A percentile compares a stretch with the other conserved stretches of the same genome.
These are phyloP conservation scores for Yamadazyma blattariae DNA, from an alignment of 1,139 yeast species.

Conservation along the genomic window DNA sequence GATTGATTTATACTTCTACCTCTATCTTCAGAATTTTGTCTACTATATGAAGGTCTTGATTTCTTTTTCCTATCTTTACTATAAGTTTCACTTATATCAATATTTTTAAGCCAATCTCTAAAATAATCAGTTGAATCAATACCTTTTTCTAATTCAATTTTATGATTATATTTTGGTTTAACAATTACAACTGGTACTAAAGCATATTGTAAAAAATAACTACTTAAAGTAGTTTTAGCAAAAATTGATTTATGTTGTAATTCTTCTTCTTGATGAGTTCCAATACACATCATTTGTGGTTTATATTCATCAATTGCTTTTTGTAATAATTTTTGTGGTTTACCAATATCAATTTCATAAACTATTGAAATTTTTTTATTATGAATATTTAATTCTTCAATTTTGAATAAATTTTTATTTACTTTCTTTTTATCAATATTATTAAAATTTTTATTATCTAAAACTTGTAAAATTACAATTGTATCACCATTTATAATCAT, in stretches of 20 bases:
- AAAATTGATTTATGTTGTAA: constrained; percentile 48
- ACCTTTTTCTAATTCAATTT: constrained; percentile 24
- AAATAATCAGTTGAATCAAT: constrained; percentile 31
- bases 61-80: constrained; percentile 15
- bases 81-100: constrained; percentile 20
- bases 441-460: constrained; percentile 40
- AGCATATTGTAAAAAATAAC: constrained; percentile 64
- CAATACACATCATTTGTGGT: constrained; percentile 66
- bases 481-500: constrained; percentile 65
- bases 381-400: constrained; percentile 47
- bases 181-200: constrained; percentile 69
- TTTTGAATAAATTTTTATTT: constrained; percentile 33
- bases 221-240: constrained; percentile 49
- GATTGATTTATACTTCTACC: constrained; percentile 11
- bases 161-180: constrained; percentile 49
- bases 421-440: constrained; percentile 30
- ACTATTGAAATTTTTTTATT: constrained; percentile 51
- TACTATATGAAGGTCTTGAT: constrained; percentile 8
- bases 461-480: constrained; percentile 55
- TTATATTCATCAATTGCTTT: constrained; percentile 58
- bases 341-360: constrained; percentile 62
- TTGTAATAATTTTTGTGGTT: constrained; percentile 53
- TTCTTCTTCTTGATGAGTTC: constrained; percentile 44
- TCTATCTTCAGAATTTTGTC: constrained; percentile 15
- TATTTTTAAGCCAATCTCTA: constrained; percentile 25